Evolutionary conservation across 371 early-diverging fungal species (phyloP).

Genomic region (Mortierella sp.): DNA sequence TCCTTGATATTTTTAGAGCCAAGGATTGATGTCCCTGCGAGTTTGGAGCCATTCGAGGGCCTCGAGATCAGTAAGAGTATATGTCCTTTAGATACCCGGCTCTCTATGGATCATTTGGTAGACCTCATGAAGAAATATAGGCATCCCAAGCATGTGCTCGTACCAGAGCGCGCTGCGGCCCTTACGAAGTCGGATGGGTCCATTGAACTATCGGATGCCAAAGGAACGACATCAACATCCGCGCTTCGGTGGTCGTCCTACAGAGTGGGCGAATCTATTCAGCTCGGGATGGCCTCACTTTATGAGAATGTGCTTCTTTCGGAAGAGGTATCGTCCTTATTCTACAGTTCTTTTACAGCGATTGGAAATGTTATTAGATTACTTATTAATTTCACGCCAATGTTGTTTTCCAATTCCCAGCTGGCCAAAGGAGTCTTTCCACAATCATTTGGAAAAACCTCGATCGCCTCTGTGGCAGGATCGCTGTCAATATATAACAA

Average conservation of each 20-base stretch:
- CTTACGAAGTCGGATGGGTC: slow-evolving; percentile 19
- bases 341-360: too few species aligned
- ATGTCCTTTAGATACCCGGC: slow-evolving; percentile 42
- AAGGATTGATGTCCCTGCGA: slow-evolving; percentile 32
- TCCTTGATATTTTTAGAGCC: slow-evolving; percentile 25
- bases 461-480: slow-evolving; percentile 43
- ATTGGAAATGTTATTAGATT: background rate
- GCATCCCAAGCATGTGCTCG: slow-evolving; percentile 43
- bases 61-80: slow-evolving; percentile 33
- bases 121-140: slow-evolving; percentile 41
- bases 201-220: slow-evolving; percentile 28
- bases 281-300: slow-evolving; percentile 44
- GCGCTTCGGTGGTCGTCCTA: slow-evolving; percentile 38
- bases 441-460: slow-evolving; percentile 45
- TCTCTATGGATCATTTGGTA: slow-evolving; percentile 48
- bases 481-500: slow-evolving; percentile 53
- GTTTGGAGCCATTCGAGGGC: slow-evolving; percentile 38
- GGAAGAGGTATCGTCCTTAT: slow-evolving; percentile 31
- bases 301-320: slow-evolving; percentile 50
- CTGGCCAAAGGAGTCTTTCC: slow-evolving; percentile 45
- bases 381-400: too few species aligned
- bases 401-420: slow-evolving; percentile 1
- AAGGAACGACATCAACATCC: slow-evolving; percentile 33
- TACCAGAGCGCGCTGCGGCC: slow-evolving; percentile 23
- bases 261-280: slow-evolving; percentile 39